Percentiles rank a stretch among this genome's conserved stretches.
Conservation (phyloP, 2,329 filamentous ascomycete genomes). For the Diaporthe vaccinii region DNA sequence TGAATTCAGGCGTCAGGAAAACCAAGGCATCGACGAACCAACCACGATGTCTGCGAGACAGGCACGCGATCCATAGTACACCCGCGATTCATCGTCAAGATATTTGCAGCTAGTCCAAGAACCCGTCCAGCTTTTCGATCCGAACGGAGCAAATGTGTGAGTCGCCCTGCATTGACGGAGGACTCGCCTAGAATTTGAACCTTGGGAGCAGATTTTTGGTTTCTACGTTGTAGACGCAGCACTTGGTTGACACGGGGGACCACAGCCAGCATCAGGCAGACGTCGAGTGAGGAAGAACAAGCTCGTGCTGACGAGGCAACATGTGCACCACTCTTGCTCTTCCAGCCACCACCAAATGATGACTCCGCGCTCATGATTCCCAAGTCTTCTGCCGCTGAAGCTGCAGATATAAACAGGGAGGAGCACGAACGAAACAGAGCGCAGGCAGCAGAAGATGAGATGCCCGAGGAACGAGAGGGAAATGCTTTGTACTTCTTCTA, state of each 20-base stretch:
- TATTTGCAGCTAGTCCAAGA: neutral
- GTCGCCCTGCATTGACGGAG: neutral
- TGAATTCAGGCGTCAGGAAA: neutral
- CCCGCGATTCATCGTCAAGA: neutral
- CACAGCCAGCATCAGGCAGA: neutral
- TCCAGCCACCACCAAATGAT: neutral
- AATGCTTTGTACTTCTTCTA: neutral
- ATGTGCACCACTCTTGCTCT: neutral
- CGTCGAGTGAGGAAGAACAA: neutral
- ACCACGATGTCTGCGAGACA: neutral
- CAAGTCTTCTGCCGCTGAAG: neutral
- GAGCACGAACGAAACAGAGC: neutral
- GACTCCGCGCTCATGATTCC: neutral
- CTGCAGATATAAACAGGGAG: neutral
- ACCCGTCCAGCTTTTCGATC: neutral
- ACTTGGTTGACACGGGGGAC: neutral
- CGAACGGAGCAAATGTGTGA: neutral
- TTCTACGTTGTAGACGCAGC: neutral
- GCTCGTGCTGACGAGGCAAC: neutral
- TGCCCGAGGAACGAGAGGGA: neutral
- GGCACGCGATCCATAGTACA: neutral
- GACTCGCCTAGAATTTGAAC: neutral
- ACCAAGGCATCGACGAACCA: neutral
- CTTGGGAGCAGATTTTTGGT: neutral
- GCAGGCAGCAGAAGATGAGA: neutral